These are phyloP conservation scores for Tetracladium maxilliforme DNA, from an alignment of 2,329 filamentous ascomycete species.

Conservation along the genomic window DNA sequence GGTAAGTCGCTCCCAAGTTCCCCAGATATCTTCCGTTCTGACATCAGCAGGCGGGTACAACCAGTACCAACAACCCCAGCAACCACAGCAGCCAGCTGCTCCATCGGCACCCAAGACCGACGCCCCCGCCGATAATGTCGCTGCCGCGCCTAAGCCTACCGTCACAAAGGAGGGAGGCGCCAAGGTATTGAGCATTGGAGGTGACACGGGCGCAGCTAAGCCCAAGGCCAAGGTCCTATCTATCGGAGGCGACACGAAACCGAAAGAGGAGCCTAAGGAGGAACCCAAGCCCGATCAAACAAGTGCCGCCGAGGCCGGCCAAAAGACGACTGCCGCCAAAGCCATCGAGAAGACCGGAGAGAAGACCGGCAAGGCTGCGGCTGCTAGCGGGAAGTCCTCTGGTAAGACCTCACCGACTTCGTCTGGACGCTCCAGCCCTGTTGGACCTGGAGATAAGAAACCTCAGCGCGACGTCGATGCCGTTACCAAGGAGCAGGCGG, in stretches of 20 bases:
- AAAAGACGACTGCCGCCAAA: constrained; percentile 77
- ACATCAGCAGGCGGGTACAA: constrained; percentile 18
- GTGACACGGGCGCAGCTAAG: constrained; percentile 33
- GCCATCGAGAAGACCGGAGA: constrained; percentile 91
- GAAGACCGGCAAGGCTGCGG: constrained; percentile 67
- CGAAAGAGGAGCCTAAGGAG: constrained; percentile 21
- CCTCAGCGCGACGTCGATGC: constrained; percentile 58
- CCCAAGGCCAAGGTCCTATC: constrained; percentile 63
- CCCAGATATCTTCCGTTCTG: not conserved
- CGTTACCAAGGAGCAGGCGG: constrained; percentile 56
- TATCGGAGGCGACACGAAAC: constrained; percentile 48
- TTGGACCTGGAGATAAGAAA: constrained; percentile 35
- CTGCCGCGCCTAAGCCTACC: constrained; percentile 33
- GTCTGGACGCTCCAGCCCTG: constrained; percentile 73
- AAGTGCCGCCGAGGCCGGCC: constrained; percentile 46
- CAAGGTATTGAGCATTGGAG: constrained; percentile 51
- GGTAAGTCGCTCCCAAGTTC: too few species aligned
- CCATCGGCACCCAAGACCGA: constrained; percentile 25
- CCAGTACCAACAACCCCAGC: constrained; percentile 26
- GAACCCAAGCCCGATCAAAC: constrained; percentile 30
- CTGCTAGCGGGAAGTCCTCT: constrained; percentile 34
- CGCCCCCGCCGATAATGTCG: too few species aligned
- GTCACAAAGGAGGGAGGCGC: constrained; percentile 38
- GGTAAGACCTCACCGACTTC: constrained; percentile 71
- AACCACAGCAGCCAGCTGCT: constrained; percentile 23